Conservation (phyloP, 441 rosid species). For the Syzygium syzygioides region DNA sequence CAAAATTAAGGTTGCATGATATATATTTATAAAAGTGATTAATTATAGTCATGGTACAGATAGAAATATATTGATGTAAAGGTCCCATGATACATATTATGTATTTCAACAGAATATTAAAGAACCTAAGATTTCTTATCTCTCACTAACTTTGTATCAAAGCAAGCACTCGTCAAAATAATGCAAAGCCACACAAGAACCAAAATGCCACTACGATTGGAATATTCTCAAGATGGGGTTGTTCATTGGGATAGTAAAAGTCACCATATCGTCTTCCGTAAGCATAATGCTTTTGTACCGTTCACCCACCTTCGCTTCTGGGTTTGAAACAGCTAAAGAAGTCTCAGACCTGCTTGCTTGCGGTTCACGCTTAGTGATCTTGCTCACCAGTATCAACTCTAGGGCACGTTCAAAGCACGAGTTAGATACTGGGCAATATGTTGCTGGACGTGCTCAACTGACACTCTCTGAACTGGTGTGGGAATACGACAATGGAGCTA, state of each 20-base stretch:
- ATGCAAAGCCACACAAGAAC: background rate
- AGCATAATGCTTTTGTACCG: background rate
- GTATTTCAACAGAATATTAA: background rate
- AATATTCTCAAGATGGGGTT: background rate
- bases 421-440: background rate
- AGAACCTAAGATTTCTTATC: background rate
- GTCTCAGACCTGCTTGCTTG: background rate
- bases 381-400: background rate
- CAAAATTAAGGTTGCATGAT: background rate
- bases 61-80: background rate
- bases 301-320: background rate
- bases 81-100: background rate
- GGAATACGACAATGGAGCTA: background rate
- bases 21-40: background rate
- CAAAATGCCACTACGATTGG: background rate
- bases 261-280: background rate
- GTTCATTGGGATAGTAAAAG: background rate
- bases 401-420: background rate
- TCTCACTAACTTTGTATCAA: background rate
- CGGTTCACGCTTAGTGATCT: background rate
- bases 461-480: background rate
- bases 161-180: background rate
- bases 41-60: background rate
- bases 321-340: background rate
- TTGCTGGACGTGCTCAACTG: background rate